Base-by-base conservation (phyloP, 176 grass and related monocot genomes). In the Poa annua region DNA sequence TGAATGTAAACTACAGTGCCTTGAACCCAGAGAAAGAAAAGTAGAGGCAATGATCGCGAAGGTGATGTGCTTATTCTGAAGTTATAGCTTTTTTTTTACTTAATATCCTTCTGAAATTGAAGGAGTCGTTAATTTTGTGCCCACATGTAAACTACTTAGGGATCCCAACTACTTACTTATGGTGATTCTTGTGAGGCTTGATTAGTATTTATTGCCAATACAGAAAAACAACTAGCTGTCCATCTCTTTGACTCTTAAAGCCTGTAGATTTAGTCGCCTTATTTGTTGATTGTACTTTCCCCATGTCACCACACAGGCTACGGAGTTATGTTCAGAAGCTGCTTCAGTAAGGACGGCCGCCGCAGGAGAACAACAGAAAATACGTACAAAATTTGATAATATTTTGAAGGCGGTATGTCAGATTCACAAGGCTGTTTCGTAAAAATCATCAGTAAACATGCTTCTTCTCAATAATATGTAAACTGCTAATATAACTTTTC, bases 11-110 rank as follows among this genome's bases (percentile, higher is more conserved):
- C 52, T 86, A 14, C 87, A 93, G 33, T 70, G 45, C 54, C 75
- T 92, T 60, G 79, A 84, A 68, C 78, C 85, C 21, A 89, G 84
- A 38, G 71, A 94, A 80, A 92, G 6, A 47, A 87, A 92, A 77
- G 67, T 81, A 5, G 88, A 91, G 76, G 81, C 47, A 59, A 86
- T 26, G 22, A 50, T 94, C 80, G 32, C 66, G 32, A 88, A 91
- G 95, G 92, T 97, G 68, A 47, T 15, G 9, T 63, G 77, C 41
- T 63, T 53, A 41, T 75, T 78, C 63, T 45, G 65, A 82, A 74
- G 44, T 32, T 48, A 80, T 26, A 25, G 75, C 75, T 83, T 35
- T 13, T 71, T 84, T 66, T 66, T 34, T 41, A 79, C 52, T 44
- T 67, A 39, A 51, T 50, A 34, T 19, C 20, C 24, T 79, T 79